These are phyloP conservation scores for Claviceps lovelessii DNA, from an alignment of 2,329 filamentous ascomycete species.

Conservation along the genomic window DNA sequence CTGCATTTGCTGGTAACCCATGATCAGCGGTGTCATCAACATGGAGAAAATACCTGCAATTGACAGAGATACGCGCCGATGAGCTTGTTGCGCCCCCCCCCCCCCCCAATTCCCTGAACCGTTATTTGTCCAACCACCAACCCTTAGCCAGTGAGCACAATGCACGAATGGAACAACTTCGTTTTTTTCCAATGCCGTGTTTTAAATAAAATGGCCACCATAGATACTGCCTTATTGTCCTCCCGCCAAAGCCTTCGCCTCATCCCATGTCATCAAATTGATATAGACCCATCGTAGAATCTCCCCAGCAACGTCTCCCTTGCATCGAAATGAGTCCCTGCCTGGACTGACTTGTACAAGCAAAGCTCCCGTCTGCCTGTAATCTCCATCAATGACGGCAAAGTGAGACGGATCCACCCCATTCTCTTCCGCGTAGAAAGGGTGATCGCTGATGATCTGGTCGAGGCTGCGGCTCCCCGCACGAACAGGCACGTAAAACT, in stretches of 20 bases:
- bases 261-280: slow-evolving; percentile 4
- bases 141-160: background rate
- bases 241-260: slow-evolving; percentile 1
- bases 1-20: too few species aligned
- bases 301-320: slow-evolving; percentile 1
- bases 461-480: background rate
- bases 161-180: background rate
- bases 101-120: too few species aligned
- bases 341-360: background rate
- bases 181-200: too few species aligned
- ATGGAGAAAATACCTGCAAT: background rate
- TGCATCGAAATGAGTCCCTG: slow-evolving; percentile 3
- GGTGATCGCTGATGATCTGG: background rate
- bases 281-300: slow-evolving; percentile 4
- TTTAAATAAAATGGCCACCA: background rate
- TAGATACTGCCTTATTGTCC: background rate
- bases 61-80: too few species aligned
- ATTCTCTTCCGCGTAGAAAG: background rate
- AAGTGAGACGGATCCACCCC: background rate
- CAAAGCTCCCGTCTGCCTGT: background rate
- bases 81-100: too few species aligned
- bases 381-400: slow-evolving; percentile 1
- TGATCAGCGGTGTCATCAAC: background rate
- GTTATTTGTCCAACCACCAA: background rate
- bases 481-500: background rate